phyloP scores from a whole-genome alignment of 352 stramenopile genomes.

The Globisporangium viniferum region DNA sequence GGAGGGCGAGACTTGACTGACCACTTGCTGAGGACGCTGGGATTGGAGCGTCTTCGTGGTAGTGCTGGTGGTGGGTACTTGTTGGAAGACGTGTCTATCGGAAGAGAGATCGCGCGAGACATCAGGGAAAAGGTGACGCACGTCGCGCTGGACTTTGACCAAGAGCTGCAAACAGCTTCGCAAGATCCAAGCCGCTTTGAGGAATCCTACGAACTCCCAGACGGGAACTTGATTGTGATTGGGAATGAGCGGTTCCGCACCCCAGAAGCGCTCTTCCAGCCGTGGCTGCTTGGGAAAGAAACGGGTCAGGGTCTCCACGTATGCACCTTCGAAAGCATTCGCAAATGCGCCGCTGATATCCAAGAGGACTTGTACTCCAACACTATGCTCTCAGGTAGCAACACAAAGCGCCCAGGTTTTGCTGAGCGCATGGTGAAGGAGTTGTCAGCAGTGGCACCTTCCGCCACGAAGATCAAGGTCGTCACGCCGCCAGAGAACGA shows the following conservation, averaged over 20 bases:
- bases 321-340: neutral
- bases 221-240: neutral
- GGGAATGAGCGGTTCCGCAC: neutral
- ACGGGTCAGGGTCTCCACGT: neutral
- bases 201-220: neutral
- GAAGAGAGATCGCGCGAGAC: neutral
- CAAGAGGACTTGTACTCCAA: neutral
- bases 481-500: neutral
- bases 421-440: neutral
- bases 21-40: neutral
- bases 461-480: neutral
- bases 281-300: neutral
- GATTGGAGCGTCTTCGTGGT: neutral
- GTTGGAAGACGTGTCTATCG: neutral
- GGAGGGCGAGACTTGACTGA: neutral
- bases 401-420: neutral
- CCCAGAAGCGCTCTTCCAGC: neutral
- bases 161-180: neutral
- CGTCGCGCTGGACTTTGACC: constrained; percentile 2
- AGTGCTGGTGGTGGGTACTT: neutral
- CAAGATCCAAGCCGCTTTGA: neutral
- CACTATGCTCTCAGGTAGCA: neutral
- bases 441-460: neutral
- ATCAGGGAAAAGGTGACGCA: constrained; percentile 3
- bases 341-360: neutral